A percentile compares a stretch with the other conserved stretches of the same genome.
Evolutionary conservation across 495 filamentous ascomycete species (phyloP).

Genomic region (Hypomontagnella submonticulosa): DNA sequence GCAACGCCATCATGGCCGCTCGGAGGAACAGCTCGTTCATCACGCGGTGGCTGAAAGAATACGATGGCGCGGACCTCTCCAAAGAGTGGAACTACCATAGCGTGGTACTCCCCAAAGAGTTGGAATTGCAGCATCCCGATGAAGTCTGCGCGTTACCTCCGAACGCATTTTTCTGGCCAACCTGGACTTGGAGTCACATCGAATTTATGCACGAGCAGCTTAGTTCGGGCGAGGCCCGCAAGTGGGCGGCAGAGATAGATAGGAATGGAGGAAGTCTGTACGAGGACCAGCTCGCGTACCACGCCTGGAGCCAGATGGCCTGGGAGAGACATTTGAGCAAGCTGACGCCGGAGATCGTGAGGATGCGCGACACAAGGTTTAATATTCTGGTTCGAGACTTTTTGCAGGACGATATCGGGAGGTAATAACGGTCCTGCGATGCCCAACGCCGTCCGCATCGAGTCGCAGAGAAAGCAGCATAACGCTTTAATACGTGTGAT

Average conservation of each 20-base stretch:
- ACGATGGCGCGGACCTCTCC: constrained; percentile 50
- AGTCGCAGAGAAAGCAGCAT: constrained; percentile 1
- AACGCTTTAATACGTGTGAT: constrained; percentile 15
- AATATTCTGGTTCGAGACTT: constrained; percentile 60
- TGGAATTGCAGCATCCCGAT: constrained; percentile 50
- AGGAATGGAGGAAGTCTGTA: constrained; percentile 55
- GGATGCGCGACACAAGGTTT: constrained; percentile 55
- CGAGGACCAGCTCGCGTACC: constrained; percentile 58
- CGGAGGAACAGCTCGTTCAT: constrained; percentile 56
- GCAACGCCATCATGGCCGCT: constrained; percentile 60
- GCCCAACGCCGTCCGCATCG: too few species aligned
- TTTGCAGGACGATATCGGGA: constrained; percentile 53
- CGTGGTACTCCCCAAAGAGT: constrained; percentile 55
- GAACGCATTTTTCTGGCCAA: constrained; percentile 61
- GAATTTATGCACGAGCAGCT: constrained; percentile 59
- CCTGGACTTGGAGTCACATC: constrained; percentile 59
- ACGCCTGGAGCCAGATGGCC: constrained; percentile 61
- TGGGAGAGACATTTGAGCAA: constrained; percentile 55
- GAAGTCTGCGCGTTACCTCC: constrained; percentile 59
- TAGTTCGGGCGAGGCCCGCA: constrained; percentile 44
- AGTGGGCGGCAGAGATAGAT: constrained; percentile 51
- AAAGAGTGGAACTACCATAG: constrained; percentile 61
- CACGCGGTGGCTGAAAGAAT: constrained; percentile 55
- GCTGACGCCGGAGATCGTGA: constrained; percentile 52
- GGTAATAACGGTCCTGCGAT: background rate